Evolutionary conservation across 805 yeast species (phyloP), one percentile per base, ranked within the genome.

Genomic region (Starmerella roubikii): DNA sequence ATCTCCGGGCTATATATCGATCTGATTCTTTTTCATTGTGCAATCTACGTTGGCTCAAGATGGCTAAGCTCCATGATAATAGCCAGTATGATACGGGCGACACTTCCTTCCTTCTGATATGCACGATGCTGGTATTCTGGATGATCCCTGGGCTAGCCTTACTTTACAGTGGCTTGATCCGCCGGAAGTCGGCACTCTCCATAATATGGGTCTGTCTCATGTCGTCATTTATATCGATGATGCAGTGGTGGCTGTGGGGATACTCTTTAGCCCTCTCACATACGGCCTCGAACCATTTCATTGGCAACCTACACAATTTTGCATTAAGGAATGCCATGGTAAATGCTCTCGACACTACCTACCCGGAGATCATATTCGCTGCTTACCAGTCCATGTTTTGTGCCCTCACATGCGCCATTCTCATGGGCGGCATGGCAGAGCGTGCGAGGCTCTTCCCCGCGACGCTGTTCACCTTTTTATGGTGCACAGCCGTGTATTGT

Each of bases 161-260:
- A 55, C 66, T 88, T 29, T 88, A 88, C 59, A 78, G 94, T 10
- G 98, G 97, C 13, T 66, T 86, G 45, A 88, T 94, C 11, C 66
- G 95, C 54, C 65, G 95, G 53, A 85, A 85, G 58, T 75, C 84
- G n/a, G 94, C 95, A 0, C 64, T 85, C 33, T 77, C 88, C 15
- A 71, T 83, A 71, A 75, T 85, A 23, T 83, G 93, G 80, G 73
- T 78, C 8, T 74, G 73, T n/a, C 56, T 83, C 30, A 71, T 77
- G 69, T 71, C 84, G 5, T 74, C 81, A 5, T 68, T 78, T 47
- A 74, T 84, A 7, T 84, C 80, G 1, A 68, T 74, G 38, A 73
- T 85, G 54, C 94, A 85, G 56, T 88, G 97, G 97, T 88, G 85
- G 59, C 84, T 88, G 56, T 91, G 97, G 95, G 96, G 95, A n/a